Percentiles rank a stretch among this genome's conserved stretches.
Evolutionary conservation across 208 protist genomes (phyloP).

Genomic region (Leishmania tropica): DNA sequence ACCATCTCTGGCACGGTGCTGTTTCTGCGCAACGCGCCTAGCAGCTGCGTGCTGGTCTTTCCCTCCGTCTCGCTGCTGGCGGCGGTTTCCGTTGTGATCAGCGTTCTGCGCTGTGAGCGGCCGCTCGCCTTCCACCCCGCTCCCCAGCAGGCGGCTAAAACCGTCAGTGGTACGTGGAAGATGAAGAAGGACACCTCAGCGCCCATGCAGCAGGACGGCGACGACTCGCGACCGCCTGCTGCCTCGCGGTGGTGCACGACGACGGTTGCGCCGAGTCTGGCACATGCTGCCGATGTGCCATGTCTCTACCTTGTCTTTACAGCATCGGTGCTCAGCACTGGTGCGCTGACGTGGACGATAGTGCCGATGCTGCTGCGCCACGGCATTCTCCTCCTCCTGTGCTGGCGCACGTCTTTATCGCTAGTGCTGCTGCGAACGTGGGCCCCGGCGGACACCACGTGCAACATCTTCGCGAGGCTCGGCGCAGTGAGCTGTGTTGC

Average conservation of each 20-base stretch:
- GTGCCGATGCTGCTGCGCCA: conserved; percentile 7
- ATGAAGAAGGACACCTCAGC: neutral
- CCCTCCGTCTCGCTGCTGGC: conserved; percentile 24
- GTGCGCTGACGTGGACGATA: conserved; percentile 18
- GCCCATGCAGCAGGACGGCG: conserved; percentile 13
- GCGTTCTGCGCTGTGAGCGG: conserved; percentile 11
- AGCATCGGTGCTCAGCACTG: conserved; percentile 22
- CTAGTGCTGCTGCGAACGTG: conserved; percentile 10
- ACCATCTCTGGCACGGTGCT: conserved; percentile 19
- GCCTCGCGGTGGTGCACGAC: conserved; percentile 37
- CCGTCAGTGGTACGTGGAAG: neutral
- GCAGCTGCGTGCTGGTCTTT: conserved; percentile 21
- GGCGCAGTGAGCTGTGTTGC: neutral
- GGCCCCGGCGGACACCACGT: neutral
- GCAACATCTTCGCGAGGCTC: conserved; percentile 7
- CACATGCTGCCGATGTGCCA: conserved; percentile 27
- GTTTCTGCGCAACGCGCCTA: conserved; percentile 17
- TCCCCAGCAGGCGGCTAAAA: neutral
- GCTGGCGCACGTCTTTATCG: neutral
- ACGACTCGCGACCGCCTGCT: conserved; percentile 25
- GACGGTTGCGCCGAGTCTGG: conserved; percentile 26
- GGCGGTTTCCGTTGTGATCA: conserved; percentile 23
- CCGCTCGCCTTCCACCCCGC: conserved; percentile 16
- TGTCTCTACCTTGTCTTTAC: conserved; percentile 21
- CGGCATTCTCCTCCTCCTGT: neutral